Evolutionary conservation across 441 rosid genomes (phyloP).

Genomic region (Erodium texanum): DNA sequence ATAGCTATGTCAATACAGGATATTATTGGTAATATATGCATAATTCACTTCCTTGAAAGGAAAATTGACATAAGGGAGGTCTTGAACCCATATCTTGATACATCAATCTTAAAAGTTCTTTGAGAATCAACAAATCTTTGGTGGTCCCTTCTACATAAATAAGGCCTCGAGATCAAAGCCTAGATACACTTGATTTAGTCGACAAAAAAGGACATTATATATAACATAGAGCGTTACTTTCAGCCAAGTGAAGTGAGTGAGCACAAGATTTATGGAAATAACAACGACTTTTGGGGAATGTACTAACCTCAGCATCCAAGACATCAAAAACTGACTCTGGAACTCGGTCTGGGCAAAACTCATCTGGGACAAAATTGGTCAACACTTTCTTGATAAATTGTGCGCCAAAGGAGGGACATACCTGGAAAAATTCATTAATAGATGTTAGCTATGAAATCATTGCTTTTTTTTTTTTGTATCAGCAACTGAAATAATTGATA

Average conservation of each 20-base stretch:
- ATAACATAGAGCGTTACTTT: not conserved
- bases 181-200: no score
- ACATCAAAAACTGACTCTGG: constrained; percentile 72
- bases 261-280: not conserved
- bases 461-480: no score
- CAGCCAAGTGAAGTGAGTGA: not conserved
- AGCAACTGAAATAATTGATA: not conserved
- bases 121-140: no score
- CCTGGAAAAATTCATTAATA: constrained; percentile 41
- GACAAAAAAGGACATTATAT: constrained; percentile 1
- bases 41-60: no score
- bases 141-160: no score
- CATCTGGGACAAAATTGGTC: constrained; percentile 62
- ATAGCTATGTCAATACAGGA: no score
- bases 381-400: constrained; percentile 72
- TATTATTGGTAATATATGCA: no score
- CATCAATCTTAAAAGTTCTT: no score
- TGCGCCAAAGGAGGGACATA: constrained; percentile 76
- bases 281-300: not conserved
- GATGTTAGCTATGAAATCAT: not conserved
- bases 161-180: no score
- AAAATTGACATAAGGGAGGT: no score
- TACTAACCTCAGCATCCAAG: constrained; percentile 58
- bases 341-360: constrained; percentile 87
- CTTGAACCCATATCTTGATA: no score